Conservation (phyloP, 768 basidiomycete species). For the Leucogyrophana mollusca region DNA sequence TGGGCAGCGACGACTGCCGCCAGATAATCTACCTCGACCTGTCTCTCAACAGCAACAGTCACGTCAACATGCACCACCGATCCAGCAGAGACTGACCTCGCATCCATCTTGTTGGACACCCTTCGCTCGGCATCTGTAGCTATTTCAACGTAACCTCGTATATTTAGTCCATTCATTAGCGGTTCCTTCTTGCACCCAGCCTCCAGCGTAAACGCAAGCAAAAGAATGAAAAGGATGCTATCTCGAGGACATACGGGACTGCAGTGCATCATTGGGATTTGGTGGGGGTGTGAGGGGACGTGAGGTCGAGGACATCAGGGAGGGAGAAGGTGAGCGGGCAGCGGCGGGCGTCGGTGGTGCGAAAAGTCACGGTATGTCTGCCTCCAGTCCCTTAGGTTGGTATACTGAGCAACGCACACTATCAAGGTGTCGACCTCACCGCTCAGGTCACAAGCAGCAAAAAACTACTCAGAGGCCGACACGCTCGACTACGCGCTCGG, state of each 20-base stretch:
- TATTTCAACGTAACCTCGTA: constrained; percentile 2
- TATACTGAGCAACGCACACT: constrained; percentile 12
- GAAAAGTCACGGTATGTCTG: constrained; percentile 54
- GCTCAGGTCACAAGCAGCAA: constrained; percentile 68
- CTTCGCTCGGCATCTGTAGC: constrained; percentile 93
- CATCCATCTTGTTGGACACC: constrained; percentile 64
- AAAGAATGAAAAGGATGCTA: constrained; percentile 19
- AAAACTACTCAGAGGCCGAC: constrained; percentile 75
- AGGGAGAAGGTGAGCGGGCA: too few species aligned
- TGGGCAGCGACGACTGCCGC: constrained; percentile 53
- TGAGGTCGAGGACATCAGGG: too few species aligned
- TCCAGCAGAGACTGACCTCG: too few species aligned
- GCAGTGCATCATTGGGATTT: too few species aligned
- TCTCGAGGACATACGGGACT: constrained; percentile 6
- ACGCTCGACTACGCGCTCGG: constrained; percentile 86
- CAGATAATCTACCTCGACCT: constrained; percentile 38
- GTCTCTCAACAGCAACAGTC: background rate
- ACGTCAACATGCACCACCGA: too few species aligned
- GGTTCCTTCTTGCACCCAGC: constrained; percentile 60
- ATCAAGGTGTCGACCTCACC: constrained; percentile 68
- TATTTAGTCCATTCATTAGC: constrained; percentile 55
- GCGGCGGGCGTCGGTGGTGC: too few species aligned
- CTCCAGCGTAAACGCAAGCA: constrained; percentile 39
- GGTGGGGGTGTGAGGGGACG: too few species aligned
- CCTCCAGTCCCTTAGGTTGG: background rate